These are phyloP conservation scores for Gigaspora rosea DNA, from an alignment of 192 early-diverging fungal genomes.

Conservation along the genomic window DNA sequence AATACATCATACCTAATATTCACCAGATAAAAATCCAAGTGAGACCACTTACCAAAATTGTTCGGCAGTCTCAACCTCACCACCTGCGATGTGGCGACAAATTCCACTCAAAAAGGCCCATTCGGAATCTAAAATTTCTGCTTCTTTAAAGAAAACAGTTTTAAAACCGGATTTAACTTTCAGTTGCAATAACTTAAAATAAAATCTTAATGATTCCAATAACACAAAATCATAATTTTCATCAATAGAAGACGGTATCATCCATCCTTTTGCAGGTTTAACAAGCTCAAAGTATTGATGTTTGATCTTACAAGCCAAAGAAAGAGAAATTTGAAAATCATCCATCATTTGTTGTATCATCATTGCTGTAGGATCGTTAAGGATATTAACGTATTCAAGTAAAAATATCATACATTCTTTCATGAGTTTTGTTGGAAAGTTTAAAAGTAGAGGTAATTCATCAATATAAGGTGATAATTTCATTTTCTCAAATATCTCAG, in stretches of 20 bases:
- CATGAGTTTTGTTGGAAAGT: constrained; percentile 79
- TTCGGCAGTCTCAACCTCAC: constrained; percentile 70
- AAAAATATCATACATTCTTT: constrained; percentile 79
- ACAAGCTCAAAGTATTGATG: constrained; percentile 66
- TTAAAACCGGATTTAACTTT: constrained; percentile 65
- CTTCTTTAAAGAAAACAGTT: constrained; percentile 63
- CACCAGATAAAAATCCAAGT: neutral
- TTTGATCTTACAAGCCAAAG: constrained; percentile 73
- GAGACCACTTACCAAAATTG: constrained; percentile 68
- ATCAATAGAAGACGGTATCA: constrained; percentile 61
- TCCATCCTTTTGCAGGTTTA: constrained; percentile 65
- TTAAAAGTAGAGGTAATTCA: constrained; percentile 68
- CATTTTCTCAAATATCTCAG: constrained; percentile 64
- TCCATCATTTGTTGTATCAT: constrained; percentile 81
- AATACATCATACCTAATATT: no score
- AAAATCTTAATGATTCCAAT: constrained; percentile 70
- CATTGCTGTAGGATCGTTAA: constrained; percentile 57
- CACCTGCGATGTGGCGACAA: constrained; percentile 70
- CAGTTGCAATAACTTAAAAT: constrained; percentile 76
- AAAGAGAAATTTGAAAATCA: constrained; percentile 71
- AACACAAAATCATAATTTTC: constrained; percentile 73
- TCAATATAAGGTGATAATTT: constrained; percentile 68
- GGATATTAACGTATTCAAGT: constrained; percentile 64
- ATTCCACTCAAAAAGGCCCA: constrained; percentile 78
- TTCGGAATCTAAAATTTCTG: constrained; percentile 79